A percentile compares a stretch with the other conserved stretches of the same genome.
phyloP scores from a whole-genome alignment of 106 monocot species.

The Triglochin maritima region DNA sequence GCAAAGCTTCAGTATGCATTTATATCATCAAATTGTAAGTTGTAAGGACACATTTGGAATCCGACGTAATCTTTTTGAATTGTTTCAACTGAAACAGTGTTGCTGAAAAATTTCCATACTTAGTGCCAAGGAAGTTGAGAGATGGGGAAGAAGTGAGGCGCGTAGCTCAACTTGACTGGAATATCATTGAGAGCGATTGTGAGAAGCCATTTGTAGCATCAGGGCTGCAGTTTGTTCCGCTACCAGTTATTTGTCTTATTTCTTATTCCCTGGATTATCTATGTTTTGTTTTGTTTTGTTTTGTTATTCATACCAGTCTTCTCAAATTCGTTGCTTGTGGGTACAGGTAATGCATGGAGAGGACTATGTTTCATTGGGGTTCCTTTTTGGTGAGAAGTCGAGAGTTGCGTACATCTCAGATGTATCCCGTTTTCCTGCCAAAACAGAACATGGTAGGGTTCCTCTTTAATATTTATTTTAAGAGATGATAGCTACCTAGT shows the following conservation, averaged over 20 bases:
- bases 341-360: conserved; percentile 93
- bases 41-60: too few species aligned
- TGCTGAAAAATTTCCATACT: conserved; percentile 57
- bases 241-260: conserved; percentile 46
- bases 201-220: conserved; percentile 70
- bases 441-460: conserved; percentile 61
- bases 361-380: conserved; percentile 81
- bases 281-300: not conserved
- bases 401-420: conserved; percentile 94
- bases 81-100: conserved; percentile 35
- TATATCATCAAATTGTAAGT: too few species aligned
- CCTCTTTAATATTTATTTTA: not conserved
- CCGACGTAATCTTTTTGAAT: not conserved
- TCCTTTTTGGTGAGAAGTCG: conserved; percentile 79
- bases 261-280: not conserved
- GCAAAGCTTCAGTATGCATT: too few species aligned
- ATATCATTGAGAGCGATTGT: conserved; percentile 51
- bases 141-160: conserved; percentile 86
- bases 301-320: not conserved
- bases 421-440: conserved; percentile 79
- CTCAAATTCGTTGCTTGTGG: conserved; percentile 2
- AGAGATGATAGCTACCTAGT: not conserved
- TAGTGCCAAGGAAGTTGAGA: conserved; percentile 63
- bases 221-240: conserved; percentile 84
- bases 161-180: conserved; percentile 95